Evolutionary conservation across 2,329 filamentous ascomycete genomes (phyloP).

Genomic region (Fusarium piperis): DNA sequence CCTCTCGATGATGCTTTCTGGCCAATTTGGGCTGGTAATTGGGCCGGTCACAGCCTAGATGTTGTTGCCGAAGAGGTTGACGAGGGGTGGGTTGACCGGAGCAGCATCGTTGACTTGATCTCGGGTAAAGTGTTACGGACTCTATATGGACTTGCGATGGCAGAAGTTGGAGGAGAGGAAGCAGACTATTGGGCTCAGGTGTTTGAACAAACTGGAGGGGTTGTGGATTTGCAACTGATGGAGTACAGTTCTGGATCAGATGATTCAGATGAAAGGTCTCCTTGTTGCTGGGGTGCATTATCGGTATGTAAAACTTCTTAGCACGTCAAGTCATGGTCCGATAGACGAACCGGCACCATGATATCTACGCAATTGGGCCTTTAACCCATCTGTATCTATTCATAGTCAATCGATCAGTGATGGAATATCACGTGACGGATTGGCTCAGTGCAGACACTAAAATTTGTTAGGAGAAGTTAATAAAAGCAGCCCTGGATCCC

Average conservation of each 20-base stretch:
- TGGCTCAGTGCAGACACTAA: neutral
- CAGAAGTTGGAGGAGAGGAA: neutral
- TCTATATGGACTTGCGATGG: neutral
- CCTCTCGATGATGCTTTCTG: neutral
- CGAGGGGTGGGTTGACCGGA: conserved; percentile 8
- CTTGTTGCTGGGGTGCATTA: neutral
- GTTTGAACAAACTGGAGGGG: neutral
- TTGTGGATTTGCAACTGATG: neutral
- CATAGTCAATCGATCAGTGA: no score
- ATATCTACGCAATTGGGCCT: no score
- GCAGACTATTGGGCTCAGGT: neutral
- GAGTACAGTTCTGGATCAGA: neutral
- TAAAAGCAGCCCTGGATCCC: neutral
- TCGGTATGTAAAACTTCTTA: neutral
- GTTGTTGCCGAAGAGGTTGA: neutral
- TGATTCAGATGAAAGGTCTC: neutral
- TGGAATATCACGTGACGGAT: neutral
- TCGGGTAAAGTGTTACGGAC: neutral
- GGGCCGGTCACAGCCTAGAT: conserved; percentile 15
- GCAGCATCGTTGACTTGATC: neutral
- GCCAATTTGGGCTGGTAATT: conserved; percentile 2
- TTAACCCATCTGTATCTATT: no score
- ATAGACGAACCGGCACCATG: no score
- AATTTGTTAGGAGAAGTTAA: neutral
- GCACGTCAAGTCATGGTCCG: no score